A percentile compares a stretch with the other conserved stretches of the same genome.
Conservation (phyloP, 352 stramenopile genomes). For the Poterioochromonas sp. region DNA sequence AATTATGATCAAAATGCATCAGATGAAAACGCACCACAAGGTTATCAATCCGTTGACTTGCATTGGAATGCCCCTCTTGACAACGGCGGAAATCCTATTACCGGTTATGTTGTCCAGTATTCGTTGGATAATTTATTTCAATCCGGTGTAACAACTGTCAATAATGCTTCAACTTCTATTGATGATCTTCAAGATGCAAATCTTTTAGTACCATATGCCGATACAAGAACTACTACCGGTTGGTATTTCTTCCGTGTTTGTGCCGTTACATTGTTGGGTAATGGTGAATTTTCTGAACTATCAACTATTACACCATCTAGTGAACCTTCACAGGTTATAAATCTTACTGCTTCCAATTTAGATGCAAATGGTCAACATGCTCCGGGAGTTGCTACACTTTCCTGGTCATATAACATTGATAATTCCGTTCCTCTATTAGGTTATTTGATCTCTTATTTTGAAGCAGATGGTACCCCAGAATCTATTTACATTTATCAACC, state of each 20-base stretch:
- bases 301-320: not conserved
- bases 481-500: not conserved
- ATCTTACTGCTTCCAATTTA: not conserved
- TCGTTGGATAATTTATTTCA: not conserved
- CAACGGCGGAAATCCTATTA: not conserved
- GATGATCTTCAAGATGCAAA: not conserved
- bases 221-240: not conserved
- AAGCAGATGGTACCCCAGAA: not conserved
- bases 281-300: not conserved
- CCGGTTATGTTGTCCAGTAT: not conserved
- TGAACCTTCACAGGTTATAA: not conserved
- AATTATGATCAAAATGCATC: not conserved
- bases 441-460: not conserved
- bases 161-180: not conserved
- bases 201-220: not conserved
- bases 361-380: not conserved
- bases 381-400: not conserved
- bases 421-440: not conserved
- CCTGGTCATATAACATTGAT: not conserved
- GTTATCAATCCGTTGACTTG: not conserved
- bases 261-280: not conserved
- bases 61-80: not conserved
- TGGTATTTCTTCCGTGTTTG: not conserved
- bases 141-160: not conserved
- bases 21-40: not conserved